Evolutionary conservation across 2,329 filamentous ascomycete genomes (phyloP), one percentile per base, ranked within the genome.

Genomic region (Penicillium sp.): DNA sequence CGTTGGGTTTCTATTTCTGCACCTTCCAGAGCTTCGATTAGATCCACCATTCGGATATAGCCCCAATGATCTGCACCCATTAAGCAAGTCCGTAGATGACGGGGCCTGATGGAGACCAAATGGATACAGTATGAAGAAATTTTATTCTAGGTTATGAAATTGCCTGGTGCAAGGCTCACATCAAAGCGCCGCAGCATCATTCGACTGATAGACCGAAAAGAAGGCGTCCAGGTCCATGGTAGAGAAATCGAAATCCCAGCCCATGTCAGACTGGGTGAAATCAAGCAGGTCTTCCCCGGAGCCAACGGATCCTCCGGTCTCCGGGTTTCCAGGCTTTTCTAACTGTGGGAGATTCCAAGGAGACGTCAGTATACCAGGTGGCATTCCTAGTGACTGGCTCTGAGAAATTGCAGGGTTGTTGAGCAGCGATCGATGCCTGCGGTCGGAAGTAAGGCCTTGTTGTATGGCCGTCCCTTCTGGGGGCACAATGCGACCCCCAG

Each of bases 191-290:
- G 58, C 54, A 7, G 54, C 35, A 21, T 63, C 60, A 29, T 62
- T 56, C 7, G 60, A 56, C 7, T 68, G 68, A 54, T 72, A 65
- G 16, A 72, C 56, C 4, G 72, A 75, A 45, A 74, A 68, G 37
- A 75, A 74, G 0, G 70, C 65, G 32, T 74, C 72, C 6, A 74
- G 55, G 47, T 75, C 72, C 71, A 75, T 73, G 1, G 71, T 73
- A 3, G 71, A 74, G 46, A 74, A 73, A 39, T 74, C 70, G 54
- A 75, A 71, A 47, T 74, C 65, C 71, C 71, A 75, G 6, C 69
- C 71, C 65, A 73, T 70, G 46, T 74, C 70, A 2, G 68, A 67
- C 56, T 70, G 64, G 2, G 70, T 72, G 40, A 74, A 67, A 52
- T 74, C 72, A 2, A 69, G 62, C 7, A 73, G 60, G 49, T 72